Evolutionary conservation across 116 monocot species (phyloP), one percentile per base, ranked within the genome.

Genomic region (Papilionanthe hybrid): DNA sequence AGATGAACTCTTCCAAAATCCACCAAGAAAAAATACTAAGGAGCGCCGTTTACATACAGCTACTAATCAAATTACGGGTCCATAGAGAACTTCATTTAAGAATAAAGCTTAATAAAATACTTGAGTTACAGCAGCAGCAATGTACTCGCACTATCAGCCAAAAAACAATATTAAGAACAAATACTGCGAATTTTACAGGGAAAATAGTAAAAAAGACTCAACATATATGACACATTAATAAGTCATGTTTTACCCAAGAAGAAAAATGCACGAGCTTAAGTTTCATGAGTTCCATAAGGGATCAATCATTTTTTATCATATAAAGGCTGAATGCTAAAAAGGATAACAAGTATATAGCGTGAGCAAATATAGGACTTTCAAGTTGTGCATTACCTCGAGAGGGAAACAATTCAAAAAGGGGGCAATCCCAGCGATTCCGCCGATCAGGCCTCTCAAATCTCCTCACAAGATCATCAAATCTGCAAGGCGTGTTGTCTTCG

Each of bases 391-490:
- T 83, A 94, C 98, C 98, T 90, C 74, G 91, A 60, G 87, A 90
- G 56, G 94, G 91, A 86, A 81, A 83, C 29, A 98, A 82, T 80
- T 98, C 98, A 91, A 94, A 98, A 32, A 98, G 91, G 75, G 94
- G 98, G 53, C 91, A 91, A 85, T 98, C 98, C 98, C 98, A 98
- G 7, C 98, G 98, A 37, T 90, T 94, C 15, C 91, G 83, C 13
- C 79, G 91, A 79, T 98, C 94, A 77, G 98, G 98, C 77, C 63
- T 98, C 84, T 98, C 98, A 80, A 98, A 94, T 89, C 98, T 92
- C 19, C 88, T 83, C 41, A 84, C 83, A 25, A 98, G 81, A 45
- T 98, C 98, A 80, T 94, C 93, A 89, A 98, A 91, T 85, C 98
- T 98, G 83, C 83, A 80, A 60, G 19, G 15, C 4, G 7, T 27